These are phyloP conservation scores for Solanum chacoense DNA, from an alignment of 305 asterid species.

Conservation along the genomic window DNA sequence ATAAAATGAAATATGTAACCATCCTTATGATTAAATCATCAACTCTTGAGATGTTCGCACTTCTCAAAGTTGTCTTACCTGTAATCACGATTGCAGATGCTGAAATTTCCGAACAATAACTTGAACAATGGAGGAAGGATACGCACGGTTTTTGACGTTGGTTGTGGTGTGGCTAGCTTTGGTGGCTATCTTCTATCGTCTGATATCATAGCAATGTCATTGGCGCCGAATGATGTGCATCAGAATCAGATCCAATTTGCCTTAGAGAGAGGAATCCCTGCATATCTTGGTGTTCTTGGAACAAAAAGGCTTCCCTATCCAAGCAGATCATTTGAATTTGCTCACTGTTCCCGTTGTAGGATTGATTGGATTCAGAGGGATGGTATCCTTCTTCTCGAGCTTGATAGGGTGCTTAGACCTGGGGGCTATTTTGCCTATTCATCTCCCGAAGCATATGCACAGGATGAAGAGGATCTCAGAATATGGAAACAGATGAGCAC, in stretches of 20 bases:
- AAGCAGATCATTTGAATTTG: conserved; percentile 82
- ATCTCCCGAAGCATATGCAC: conserved; percentile 93
- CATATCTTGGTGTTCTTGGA: conserved; percentile 90
- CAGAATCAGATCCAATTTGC: conserved; percentile 97
- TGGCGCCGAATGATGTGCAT: conserved; percentile 94
- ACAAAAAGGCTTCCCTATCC: conserved; percentile 93
- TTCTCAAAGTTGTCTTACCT: neutral
- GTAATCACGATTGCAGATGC: conserved; percentile 47
- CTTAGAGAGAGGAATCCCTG: conserved; percentile 86
- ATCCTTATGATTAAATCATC: neutral
- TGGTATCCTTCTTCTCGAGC: conserved; percentile 84
- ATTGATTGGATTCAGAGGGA: conserved; percentile 93
- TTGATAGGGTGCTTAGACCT: conserved; percentile 83
- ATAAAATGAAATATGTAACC: neutral
- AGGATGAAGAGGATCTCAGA: conserved; percentile 83
- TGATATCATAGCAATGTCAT: conserved; percentile 68
- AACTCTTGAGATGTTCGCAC: neutral
- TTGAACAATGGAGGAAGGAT: conserved; percentile 66
- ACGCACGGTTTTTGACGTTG: conserved; percentile 83
- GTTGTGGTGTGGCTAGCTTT: conserved; percentile 93
- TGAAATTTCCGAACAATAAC: conserved; percentile 51
- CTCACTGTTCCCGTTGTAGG: conserved; percentile 86
- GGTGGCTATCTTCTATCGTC: conserved; percentile 83
- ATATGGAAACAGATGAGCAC: conserved; percentile 83
- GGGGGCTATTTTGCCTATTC: conserved; percentile 90